Base-by-base conservation (phyloP, 108 stramenopile genomes). In the Schizochytrium sp. region DNA sequence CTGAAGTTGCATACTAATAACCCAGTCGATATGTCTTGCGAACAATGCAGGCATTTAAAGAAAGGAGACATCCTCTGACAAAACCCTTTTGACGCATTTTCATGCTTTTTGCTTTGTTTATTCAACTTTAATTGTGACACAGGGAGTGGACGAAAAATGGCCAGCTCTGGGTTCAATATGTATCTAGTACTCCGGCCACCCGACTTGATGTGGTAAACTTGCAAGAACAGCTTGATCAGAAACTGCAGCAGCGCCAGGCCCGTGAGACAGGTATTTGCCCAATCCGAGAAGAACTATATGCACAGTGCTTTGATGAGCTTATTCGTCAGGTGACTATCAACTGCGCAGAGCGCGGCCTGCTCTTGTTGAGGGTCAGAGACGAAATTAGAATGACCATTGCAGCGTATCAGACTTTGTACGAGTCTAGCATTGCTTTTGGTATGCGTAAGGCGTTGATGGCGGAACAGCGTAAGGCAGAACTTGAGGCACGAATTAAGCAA, bases 141-240 rank as follows among this genome's bases (percentile, higher is more conserved):
- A 93, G 94, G 46, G 94, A 95, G 87, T 94, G 94, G 94, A 95
- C 94, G 2, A 92, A 93, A 61, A 93, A 95, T 57, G 94, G 94
- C 46, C 93, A 94, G 91, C 93, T 94, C 40, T 95, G 94, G 94
- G 92, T 95, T 58, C 94, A 95, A 87, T 94, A 94, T 87, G 94
- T 95, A 12, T 92, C 92, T 15, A 93, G 92, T 55, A 94, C 93
- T 5, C 94, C 94, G 0, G 94, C 94, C 7, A 95, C 94, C 19
- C 61, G 94, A 40, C 73, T 95, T 3, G 94, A 95, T 57, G 94
- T 95, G 45, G 92, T 94, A 12, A 94, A 94, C 89, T 90, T 95
- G 40, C 94, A 95, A 90, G 94, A 95, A 72, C 88, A 90, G 19
- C 90, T 95, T 46, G 94, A 95, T 88, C 89, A 93, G 42, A 91